phyloP scores from a whole-genome alignment of 2,329 filamentous ascomycete genomes.

The Aurifilum marmelostoma region DNA sequence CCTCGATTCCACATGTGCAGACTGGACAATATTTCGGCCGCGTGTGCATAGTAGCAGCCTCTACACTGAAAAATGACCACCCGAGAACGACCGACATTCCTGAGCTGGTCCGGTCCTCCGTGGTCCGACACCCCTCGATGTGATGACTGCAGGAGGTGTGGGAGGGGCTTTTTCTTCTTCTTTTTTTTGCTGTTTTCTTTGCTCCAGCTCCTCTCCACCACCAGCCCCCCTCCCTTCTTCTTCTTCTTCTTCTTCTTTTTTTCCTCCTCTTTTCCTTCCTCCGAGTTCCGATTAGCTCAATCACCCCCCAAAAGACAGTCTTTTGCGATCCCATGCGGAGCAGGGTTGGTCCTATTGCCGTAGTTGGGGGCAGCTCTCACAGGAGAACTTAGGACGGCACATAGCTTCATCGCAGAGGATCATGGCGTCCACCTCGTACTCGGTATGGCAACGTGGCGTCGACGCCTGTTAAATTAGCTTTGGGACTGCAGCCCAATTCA shows the following conservation, averaged over 20 bases:
- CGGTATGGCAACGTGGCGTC: not conserved
- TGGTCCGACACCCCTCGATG: not conserved
- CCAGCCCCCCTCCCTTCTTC: fast-evolving
- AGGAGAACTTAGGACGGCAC: not conserved
- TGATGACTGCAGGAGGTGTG: not conserved
- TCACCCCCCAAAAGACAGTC: not conserved
- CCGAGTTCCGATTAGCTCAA: too few species aligned
- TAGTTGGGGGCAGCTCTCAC: not conserved
- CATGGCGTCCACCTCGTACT: not conserved
- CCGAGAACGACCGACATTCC: not conserved
- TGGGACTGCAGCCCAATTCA: not conserved
- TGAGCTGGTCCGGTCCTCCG: not conserved
- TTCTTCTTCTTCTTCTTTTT: not conserved
- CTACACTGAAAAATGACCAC: not conserved
- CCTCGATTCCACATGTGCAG: not conserved
- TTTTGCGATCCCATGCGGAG: not conserved
- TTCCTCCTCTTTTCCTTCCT: not conserved
- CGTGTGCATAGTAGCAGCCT: not conserved
- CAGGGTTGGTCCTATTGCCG: not conserved
- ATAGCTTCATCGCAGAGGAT: too few species aligned
- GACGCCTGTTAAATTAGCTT: not conserved
- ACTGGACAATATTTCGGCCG: not conserved
- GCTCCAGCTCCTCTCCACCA: not conserved
- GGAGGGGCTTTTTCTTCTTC: not conserved
- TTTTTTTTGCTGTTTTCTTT: not conserved